Base-by-base conservation (phyloP, 768 basidiomycete genomes). In the Mycena galericulata region DNA sequence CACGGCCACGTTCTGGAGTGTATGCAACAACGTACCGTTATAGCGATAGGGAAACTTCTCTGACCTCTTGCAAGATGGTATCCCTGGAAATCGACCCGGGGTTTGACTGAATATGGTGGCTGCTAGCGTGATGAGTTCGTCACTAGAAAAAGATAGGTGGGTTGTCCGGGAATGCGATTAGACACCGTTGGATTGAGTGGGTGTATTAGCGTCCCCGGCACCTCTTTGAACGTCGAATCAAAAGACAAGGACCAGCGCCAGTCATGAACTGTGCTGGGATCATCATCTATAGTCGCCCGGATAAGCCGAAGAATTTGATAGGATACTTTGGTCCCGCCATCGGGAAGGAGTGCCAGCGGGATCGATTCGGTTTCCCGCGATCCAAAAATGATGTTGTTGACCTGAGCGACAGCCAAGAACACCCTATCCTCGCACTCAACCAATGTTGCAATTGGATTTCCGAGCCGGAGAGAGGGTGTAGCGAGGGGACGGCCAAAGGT, bases 281-380 rank as follows among this genome's bases (percentile, higher is more conserved):
- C 55, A 14, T 57, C 55, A 2, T 41, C 40, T 4, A 24, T 11
- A 1, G 24, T 45, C 3, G 55, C 17, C 1, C 40, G 17, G 29
- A 57, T 18, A 17, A 57, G 24, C 10, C 41, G 38, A 14, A 57
- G 55, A 29, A 57, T 57, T 30, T 57, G 55, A 18, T 27, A 57
- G 1, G 55, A 57, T 20, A 57, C 17, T 17, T 40, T 57, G 6
- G 55, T 29, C 4, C 38, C 55, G 18, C 17, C 1, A n/a, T 43
- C 40, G 26, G 15, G n/a, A 11, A 57, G 55, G 40, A 43, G 38
- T 9, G 27, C 55, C 7, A 57, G 55, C 12, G 20, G 4, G n/a
- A 57, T 43, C 1, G 36, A 43, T 5, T 57, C 55, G n/a, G 15
- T 3, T n/a, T n/a, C 1, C 29, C 32, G 10, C 12, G 51, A 10